A percentile compares a stretch with the other conserved stretches of the same genome.
Conservation (phyloP, 2,329 filamentous ascomycete species). For the Fusarium praegraminearum region DNA sequence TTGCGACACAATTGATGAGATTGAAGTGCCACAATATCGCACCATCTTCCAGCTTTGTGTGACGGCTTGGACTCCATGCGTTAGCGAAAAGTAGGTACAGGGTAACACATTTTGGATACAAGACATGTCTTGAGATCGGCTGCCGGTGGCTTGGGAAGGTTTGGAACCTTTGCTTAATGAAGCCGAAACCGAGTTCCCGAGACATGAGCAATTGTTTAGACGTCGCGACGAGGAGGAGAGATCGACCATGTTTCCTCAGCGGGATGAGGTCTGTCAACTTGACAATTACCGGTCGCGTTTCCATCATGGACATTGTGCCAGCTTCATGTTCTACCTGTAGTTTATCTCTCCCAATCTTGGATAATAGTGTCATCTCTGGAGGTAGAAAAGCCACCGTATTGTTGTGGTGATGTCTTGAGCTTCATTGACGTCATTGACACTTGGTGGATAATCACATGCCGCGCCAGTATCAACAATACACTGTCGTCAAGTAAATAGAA, state of each 20-base stretch:
- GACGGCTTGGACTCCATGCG: accelerated
- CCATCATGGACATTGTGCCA: accelerated
- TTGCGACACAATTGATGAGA: neutral
- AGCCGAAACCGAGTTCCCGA: accelerated
- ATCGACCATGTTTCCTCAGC: too few species aligned
- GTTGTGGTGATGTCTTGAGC: neutral
- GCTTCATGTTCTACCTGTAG: too few species aligned
- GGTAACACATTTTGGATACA: neutral
- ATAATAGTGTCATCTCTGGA: too few species aligned
- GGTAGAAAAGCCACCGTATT: too few species aligned
- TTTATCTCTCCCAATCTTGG: too few species aligned
- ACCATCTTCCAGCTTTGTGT: neutral
- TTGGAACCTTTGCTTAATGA: neutral
- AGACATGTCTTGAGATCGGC: neutral
- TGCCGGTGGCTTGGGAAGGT: neutral
- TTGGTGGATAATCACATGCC: neutral
- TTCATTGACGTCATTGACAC: neutral
- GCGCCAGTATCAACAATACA: neutral
- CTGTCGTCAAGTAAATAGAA: neutral
- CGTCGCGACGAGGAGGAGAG: neutral
- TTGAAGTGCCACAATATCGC: neutral
- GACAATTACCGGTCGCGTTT: too few species aligned
- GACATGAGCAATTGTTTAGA: neutral
- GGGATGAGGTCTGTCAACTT: too few species aligned
- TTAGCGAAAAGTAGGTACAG: neutral